phyloP scores from a whole-genome alignment of 202 grass and related monocot species.

The Panicum virgatum region DNA sequence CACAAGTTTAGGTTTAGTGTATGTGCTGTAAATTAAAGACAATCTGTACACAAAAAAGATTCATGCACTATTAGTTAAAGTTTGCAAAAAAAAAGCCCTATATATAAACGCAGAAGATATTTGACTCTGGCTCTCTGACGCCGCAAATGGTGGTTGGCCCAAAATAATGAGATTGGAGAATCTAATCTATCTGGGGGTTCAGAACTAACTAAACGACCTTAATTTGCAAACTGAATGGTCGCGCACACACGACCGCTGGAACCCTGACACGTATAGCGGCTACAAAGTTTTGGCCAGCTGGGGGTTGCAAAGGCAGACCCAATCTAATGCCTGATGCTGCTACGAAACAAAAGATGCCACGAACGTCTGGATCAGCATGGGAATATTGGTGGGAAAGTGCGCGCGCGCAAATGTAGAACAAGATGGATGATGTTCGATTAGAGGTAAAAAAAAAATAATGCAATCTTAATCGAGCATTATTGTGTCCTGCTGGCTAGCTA shows the following conservation, averaged over 20 bases:
- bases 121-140: background rate
- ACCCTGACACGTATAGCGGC: slow-evolving; percentile 23
- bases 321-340: slow-evolving; percentile 15
- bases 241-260: background rate
- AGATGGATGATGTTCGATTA: background rate
- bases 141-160: slow-evolving; percentile 12
- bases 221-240: slow-evolving; percentile 20
- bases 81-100: background rate
- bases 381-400: background rate
- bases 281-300: slow-evolving; percentile 13
- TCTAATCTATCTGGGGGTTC: slow-evolving; percentile 23
- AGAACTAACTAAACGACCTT: slow-evolving; percentile 35
- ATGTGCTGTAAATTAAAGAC: background rate
- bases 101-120: no score
- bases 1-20: background rate
- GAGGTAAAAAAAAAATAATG: background rate
- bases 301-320: slow-evolving; percentile 7
- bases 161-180: background rate
- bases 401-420: background rate
- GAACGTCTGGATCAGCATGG: slow-evolving; percentile 36
- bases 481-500: background rate
- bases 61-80: background rate
- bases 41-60: background rate
- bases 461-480: background rate
- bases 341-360: slow-evolving; percentile 36